Evolutionary conservation across 345 rosid species (phyloP).

Genomic region (Stellera chamaejasme): DNA sequence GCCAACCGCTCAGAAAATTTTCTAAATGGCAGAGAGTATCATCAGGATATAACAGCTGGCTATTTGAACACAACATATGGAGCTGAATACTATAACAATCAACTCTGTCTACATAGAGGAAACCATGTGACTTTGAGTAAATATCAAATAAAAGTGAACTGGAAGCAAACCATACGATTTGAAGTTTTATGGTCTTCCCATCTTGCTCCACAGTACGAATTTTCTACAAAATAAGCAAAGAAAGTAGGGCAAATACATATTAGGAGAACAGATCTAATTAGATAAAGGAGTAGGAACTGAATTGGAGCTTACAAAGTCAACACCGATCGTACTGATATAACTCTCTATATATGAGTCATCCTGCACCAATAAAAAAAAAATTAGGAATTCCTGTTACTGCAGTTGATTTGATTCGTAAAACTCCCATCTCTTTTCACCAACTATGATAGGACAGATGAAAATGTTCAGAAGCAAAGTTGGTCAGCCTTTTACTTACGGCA

Average conservation of each 20-base stretch:
- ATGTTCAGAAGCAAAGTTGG: no score
- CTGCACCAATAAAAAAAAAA: conserved; percentile 21
- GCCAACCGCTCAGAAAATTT: conserved; percentile 5
- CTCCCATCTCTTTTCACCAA: not conserved
- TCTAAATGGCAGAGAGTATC: not conserved
- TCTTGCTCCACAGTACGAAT: conserved; percentile 92
- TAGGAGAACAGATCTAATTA: not conserved
- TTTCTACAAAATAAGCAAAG: conserved; percentile 34
- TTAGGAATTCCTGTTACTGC: not conserved
- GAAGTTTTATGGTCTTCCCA: conserved; percentile 80
- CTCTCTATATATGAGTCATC: conserved; percentile 79
- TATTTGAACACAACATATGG: not conserved
- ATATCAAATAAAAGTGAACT: not conserved
- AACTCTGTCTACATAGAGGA: not conserved
- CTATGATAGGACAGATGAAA: not conserved
- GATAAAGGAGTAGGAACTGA: not conserved
- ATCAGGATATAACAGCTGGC: not conserved
- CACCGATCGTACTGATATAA: conserved; percentile 83
- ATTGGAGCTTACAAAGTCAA: conserved; percentile 56
- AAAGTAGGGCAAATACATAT: conserved; percentile 3
- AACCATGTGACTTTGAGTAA: not conserved
- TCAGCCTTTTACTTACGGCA: conserved; percentile 25
- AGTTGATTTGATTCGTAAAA: not conserved
- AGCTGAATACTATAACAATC: no score
- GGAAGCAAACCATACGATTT: conserved; percentile 40